Evolutionary conservation across 345 rosid genomes (phyloP).

Genomic region (Zanthoxylum bungeanum): DNA sequence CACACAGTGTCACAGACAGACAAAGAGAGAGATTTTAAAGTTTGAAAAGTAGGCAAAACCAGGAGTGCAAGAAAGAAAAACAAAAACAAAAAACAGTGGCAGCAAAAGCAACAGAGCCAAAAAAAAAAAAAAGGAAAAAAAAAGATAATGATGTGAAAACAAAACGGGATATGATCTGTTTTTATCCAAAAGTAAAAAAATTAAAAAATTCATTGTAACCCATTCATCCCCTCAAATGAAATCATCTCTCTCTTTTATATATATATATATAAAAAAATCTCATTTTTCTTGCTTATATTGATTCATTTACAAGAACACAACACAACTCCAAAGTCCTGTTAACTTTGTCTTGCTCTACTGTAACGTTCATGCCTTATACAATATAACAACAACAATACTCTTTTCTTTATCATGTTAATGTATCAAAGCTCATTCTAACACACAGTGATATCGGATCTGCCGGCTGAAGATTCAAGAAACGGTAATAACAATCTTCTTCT

Average conservation of each 20-base stretch:
- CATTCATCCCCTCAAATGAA: too few relatives aligned
- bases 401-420: too few relatives aligned
- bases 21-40: neutral
- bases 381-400: neutral
- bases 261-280: neutral
- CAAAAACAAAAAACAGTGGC: conserved; percentile 13
- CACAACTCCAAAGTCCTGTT: neutral
- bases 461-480: neutral
- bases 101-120: conserved; percentile 8
- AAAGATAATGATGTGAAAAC: conserved; percentile 19
- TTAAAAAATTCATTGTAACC: too few relatives aligned
- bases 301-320: neutral
- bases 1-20: neutral
- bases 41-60: neutral
- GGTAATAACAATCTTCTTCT: too few relatives aligned
- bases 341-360: neutral
- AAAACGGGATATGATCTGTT: conserved; percentile 27
- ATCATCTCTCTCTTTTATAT: neutral
- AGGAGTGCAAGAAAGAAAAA: neutral
- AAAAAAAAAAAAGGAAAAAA: neutral
- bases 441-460: neutral
- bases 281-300: neutral
- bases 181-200: neutral
- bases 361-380: neutral
- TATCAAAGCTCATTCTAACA: too few relatives aligned